Base-by-base conservation (phyloP, 768 basidiomycete genomes). In the Tubosaeta sp. region DNA sequence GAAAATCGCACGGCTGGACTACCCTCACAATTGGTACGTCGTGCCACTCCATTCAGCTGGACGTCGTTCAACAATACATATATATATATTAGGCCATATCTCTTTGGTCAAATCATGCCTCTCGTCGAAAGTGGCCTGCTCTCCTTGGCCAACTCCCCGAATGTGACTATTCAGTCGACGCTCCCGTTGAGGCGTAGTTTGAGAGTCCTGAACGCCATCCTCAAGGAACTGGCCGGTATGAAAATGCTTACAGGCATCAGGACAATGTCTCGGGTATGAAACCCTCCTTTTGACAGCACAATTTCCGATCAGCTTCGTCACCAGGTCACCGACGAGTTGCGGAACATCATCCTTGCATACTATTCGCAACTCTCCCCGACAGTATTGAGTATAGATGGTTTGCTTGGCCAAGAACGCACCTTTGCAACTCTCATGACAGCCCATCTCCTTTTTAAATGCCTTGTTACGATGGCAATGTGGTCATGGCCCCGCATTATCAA, bases 1-100 rank as follows among this genome's bases (percentile, higher is more conserved):
- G 12, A 94, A 85, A 63, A 80, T 94, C 46, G 86, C 90, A 7
- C 80, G 93, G 29, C 65, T 77, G 19, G 93, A 95, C 60, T 92
- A 80, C 64, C 88, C 90, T 9, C 68, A 61, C 29, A 75, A 75
- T 34, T 94, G 92, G 92, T 87, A 63, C 52, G 73, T 65, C 32
- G 44, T 22, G 10, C 25, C 31, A 46, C 19, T 31, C 36, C 11
- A 31, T 41, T 41, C 16, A 38, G 38, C 13, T 13, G 18, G 34
- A 22, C 21, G 16, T 10, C n/a, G 30, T 40, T 59, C 44, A n/a
- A 57, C 32, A 13, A 44, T 21, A 16, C 24, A 14, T 1, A 7
- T 32, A 14, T 1, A 7, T 32, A 0, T 35, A 9, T 19, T 14
- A 69, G 68, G 68, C 56, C 64, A 14, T 54, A 58, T 38, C 52